These are phyloP conservation scores for Nakazawaea populi DNA, from an alignment of 805 yeast genomes.

Conservation along the genomic window DNA sequence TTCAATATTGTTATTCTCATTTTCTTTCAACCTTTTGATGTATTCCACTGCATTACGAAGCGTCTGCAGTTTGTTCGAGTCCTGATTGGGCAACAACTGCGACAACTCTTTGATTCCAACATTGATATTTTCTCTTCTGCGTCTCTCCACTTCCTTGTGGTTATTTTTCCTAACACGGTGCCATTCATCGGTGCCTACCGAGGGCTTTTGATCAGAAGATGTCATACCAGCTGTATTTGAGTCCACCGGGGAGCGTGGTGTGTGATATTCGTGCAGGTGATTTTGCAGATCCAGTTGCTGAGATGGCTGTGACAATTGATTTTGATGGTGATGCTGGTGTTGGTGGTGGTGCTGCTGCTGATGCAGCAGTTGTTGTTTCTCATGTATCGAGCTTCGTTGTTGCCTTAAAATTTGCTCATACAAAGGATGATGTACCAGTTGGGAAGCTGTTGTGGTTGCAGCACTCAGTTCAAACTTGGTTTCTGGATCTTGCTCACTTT, in stretches of 20 bases:
- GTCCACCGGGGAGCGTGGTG: background rate
- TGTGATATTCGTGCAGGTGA: constrained; percentile 4
- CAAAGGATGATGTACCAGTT: background rate
- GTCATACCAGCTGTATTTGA: constrained; percentile 4
- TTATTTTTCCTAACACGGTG: constrained; percentile 77
- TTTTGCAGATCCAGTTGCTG: constrained; percentile 1
- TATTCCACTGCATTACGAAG: constrained; percentile 85
- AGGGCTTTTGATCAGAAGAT: constrained; percentile 37
- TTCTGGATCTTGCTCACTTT: too few relatives aligned
- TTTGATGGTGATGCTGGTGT: background rate
- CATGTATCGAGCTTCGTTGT: background rate
- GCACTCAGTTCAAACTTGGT: background rate
- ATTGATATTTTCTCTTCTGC: constrained; percentile 86
- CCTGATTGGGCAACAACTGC: constrained; percentile 72
- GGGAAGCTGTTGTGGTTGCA: background rate
- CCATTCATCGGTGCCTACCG: constrained; percentile 80
- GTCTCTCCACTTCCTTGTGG: constrained; percentile 93
- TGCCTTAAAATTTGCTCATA: constrained; percentile 2
- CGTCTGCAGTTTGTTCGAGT: constrained; percentile 87
- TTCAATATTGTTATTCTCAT: constrained; percentile 83
- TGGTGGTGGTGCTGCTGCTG: background rate
- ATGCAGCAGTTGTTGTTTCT: constrained; percentile 3
- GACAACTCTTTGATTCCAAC: constrained; percentile 80
- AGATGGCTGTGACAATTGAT: too few relatives aligned
- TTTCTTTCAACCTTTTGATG: constrained; percentile 83